Base-by-base conservation (phyloP, 2,329 filamentous ascomycete species). In the Colletotrichum sp. region DNA sequence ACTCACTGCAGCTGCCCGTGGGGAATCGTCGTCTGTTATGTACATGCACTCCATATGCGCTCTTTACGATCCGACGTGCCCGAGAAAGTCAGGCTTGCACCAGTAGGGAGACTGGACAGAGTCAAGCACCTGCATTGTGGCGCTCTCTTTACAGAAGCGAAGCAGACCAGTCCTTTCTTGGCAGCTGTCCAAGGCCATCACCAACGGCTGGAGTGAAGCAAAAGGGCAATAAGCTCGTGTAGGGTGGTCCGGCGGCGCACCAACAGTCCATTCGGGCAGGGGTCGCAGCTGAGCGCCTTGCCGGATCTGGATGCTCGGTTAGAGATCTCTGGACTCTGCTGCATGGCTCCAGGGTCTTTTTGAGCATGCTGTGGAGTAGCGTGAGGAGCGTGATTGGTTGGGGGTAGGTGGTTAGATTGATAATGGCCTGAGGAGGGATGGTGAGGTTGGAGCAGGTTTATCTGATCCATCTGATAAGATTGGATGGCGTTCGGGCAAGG, bases 401-500 rank as follows among this genome's bases (percentile, higher is more conserved):
- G 36, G 8, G 18, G 3, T 39, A 30, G 18, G 48, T 55, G 67
- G 16, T 34, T 5, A 74, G 67, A 71, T 74, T 74, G 71, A 71
- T 55, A 61, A 66, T 71, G 71, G 61, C 56, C 60, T 61, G 61
- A 71, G 61, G 22, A 34, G 48, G n/a, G 18, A n/a, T 27, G 34
- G 34, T 55, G 39, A 61, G 70, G 55, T 30, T 25, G 25, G 62
- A 28, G 36, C 27, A 25, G 39, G 61, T 64, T 74, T 74, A 74
- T 74, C 67, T 71, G 72, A 74, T 74, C 58, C 36, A 74, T 74
- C 67, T 71, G 72, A 74, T 74, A 74, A 74, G 67, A 74, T 71
- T 74, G 67, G 72, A 66, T 52, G 60, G 66, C 58, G 60, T 58
- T 12, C 25, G 13, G 18, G 9, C 7, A n/a, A 30, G 10, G 48